Conservation (phyloP, 2,329 filamentous ascomycete genomes). For the Alternaria hordeiaustralica region DNA sequence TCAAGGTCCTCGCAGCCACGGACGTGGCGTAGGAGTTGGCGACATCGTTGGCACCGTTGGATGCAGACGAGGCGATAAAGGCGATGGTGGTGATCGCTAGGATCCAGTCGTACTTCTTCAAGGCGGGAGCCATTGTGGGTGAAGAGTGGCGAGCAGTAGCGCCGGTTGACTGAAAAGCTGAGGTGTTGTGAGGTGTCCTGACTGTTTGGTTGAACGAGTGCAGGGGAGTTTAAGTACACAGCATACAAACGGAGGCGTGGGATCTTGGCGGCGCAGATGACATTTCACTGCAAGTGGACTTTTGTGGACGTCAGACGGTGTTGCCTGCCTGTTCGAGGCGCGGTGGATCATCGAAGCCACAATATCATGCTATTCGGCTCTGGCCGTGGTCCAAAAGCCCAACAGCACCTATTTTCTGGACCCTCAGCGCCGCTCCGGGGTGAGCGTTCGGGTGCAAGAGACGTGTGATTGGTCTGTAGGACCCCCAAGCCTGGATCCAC, state of each 20-base stretch:
- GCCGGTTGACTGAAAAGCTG: background rate
- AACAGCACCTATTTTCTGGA: background rate
- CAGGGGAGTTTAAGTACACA: conserved; percentile 6
- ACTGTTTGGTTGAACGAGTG: background rate
- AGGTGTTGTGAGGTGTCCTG: background rate
- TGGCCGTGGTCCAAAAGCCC: background rate
- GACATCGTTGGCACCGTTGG: conserved; percentile 59
- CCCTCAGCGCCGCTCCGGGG: background rate
- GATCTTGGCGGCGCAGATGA: background rate
- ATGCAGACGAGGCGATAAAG: conserved; percentile 44
- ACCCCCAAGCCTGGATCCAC: background rate
- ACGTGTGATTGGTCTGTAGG: conserved; percentile 2
- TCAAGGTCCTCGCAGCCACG: conserved; percentile 57
- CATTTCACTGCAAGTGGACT: background rate
- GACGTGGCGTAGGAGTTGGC: conserved; percentile 59
- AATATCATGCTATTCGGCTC: background rate
- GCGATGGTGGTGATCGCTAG: conserved; percentile 50
- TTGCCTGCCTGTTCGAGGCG: background rate
- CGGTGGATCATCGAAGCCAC: conserved; percentile 9
- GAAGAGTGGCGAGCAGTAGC: background rate
- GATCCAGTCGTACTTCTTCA: conserved; percentile 48
- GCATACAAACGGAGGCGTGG: background rate
- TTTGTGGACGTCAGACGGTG: background rate
- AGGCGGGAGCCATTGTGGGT: conserved; percentile 9
- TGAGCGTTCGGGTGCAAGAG: background rate